These are phyloP conservation scores for Neurospora sublineolata DNA, from an alignment of 495 filamentous ascomycete species.

Conservation along the genomic window DNA sequence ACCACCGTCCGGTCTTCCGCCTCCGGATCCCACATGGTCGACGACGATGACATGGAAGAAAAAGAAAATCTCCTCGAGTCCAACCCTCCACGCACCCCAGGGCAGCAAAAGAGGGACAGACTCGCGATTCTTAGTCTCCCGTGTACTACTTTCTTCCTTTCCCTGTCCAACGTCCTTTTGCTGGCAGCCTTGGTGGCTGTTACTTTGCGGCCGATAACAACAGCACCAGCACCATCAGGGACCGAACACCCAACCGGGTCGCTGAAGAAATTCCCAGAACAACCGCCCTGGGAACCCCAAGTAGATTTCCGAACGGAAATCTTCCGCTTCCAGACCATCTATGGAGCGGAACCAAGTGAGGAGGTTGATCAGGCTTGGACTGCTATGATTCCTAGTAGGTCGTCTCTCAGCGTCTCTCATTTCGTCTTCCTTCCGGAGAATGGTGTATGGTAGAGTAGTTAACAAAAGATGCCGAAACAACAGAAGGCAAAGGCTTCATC, in stretches of 20 bases:
- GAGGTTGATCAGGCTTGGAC: not conserved
- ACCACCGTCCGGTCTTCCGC: not conserved
- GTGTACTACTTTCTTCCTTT: not conserved
- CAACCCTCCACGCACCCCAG: too few species aligned
- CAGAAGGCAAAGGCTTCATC: constrained; percentile 2
- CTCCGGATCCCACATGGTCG: not conserved
- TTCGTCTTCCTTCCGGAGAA: not conserved
- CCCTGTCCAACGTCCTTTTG: not conserved
- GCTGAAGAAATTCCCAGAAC: not conserved
- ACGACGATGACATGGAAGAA: not conserved
- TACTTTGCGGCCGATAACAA: not conserved
- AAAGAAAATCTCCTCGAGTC: not conserved
- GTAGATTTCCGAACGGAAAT: not conserved
- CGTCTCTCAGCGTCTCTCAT: too few species aligned
- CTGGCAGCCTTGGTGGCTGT: not conserved
- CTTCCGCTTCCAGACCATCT: constrained; percentile 1
- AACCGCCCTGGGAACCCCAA: not conserved
- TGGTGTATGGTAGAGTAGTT: not conserved
- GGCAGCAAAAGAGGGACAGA: too few species aligned
- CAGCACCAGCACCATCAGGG: too few species aligned
- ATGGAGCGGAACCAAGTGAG: not conserved
- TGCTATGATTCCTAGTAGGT: constrained; percentile 1
- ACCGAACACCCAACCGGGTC: too few species aligned
- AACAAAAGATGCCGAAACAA: not conserved
- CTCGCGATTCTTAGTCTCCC: not conserved